A percentile compares a stretch with the other conserved stretches of the same genome.
phyloP scores from a whole-genome alignment of 768 basidiomycete species.

The Tulasnella sp. region DNA sequence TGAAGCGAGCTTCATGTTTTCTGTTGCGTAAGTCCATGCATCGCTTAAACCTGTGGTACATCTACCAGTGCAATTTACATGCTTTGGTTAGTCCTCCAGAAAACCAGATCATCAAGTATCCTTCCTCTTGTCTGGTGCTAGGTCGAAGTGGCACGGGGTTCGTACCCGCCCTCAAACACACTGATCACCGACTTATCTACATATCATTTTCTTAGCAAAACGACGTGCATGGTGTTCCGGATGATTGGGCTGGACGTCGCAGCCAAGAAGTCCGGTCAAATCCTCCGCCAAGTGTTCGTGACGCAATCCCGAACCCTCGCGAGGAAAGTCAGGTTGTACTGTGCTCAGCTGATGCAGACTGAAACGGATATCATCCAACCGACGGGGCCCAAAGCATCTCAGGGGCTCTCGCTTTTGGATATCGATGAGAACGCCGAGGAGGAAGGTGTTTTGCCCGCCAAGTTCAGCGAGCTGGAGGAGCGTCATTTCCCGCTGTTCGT shows the following conservation, averaged over 20 bases:
- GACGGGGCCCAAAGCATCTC: background rate
- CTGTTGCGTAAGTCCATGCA: constrained; percentile 23
- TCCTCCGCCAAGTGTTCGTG: constrained; percentile 8
- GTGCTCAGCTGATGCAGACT: constrained; percentile 38
- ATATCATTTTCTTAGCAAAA: constrained; percentile 2
- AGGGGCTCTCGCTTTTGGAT: constrained; percentile 14
- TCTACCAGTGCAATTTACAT: background rate
- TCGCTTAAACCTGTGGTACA: background rate
- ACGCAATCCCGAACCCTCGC: constrained; percentile 34
- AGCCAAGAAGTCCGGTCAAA: background rate
- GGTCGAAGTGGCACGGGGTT: constrained; percentile 69
- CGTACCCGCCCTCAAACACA: constrained; percentile 2
- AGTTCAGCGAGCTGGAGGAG: constrained; percentile 45
- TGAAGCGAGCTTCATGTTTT: constrained; percentile 29
- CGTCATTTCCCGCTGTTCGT: constrained; percentile 59
- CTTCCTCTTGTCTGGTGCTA: constrained; percentile 50
- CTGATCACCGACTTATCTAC: background rate
- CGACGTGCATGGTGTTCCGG: constrained; percentile 15
- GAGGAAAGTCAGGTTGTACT: constrained; percentile 60
- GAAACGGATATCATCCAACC: constrained; percentile 21
- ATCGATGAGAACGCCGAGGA: constrained; percentile 32
- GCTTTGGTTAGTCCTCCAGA: constrained; percentile 31
- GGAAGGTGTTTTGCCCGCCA: constrained; percentile 36
- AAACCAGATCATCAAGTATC: constrained; percentile 46
- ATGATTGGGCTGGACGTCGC: constrained; percentile 9